Percentiles rank a stretch among this genome's conserved stretches.
These are phyloP conservation scores for Parsonsia alboflavescens DNA, from an alignment of 257 asterid genomes.

Conservation along the genomic window DNA sequence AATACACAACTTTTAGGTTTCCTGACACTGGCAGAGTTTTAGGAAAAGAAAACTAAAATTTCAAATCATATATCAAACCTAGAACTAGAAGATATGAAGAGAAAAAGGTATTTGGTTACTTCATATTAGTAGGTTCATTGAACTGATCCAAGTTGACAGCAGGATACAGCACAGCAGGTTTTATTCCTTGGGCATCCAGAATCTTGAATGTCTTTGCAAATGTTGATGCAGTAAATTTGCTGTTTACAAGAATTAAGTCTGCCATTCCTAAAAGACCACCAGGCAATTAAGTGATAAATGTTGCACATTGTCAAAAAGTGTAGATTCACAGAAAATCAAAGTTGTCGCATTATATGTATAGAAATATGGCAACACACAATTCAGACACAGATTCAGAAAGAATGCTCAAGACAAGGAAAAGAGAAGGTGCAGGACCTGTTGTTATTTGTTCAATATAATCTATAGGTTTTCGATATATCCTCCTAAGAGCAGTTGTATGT, in stretches of 20 bases:
- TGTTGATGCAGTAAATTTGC: conserved; percentile 89
- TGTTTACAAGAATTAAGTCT: conserved; percentile 83
- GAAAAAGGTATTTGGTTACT: conserved; percentile 42
- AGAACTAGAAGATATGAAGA: conserved; percentile 32
- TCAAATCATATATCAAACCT: conserved; percentile 15
- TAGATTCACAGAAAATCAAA: not conserved
- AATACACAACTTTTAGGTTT: not conserved
- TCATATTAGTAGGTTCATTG: conserved; percentile 46
- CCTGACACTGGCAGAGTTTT: not conserved
- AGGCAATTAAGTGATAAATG: conserved; percentile 4
- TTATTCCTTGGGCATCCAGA: conserved; percentile 55
- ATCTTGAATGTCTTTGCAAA: conserved; percentile 84
- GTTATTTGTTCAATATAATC: conserved; percentile 82
- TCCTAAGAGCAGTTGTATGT: conserved; percentile 70
- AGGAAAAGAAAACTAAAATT: conserved; percentile 6
- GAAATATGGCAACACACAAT: not conserved
- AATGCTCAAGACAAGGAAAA: not conserved
- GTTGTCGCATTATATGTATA: not conserved
- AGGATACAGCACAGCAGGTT: conserved; percentile 93
- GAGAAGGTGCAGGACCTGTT: conserved; percentile 48
- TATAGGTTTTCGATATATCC: conserved; percentile 83
- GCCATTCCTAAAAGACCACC: conserved; percentile 69
- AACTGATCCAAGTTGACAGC: conserved; percentile 90
- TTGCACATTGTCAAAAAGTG: not conserved
- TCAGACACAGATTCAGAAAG: not conserved